Base-by-base conservation (phyloP, 257 asterid genomes). In the Henckelia pumila region DNA sequence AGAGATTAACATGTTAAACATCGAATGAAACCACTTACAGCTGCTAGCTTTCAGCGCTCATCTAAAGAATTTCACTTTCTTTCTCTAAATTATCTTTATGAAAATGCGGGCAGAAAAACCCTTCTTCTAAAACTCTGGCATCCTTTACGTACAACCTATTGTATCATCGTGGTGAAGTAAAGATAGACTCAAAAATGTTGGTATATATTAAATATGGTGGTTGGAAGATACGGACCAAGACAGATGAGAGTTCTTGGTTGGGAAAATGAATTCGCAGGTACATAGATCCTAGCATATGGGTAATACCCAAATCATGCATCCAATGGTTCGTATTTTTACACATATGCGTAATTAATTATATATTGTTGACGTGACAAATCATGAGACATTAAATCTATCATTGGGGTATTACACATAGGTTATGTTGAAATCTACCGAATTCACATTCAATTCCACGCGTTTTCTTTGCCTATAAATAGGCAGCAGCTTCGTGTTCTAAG, bases 61-160 rank as follows among this genome's bases (percentile, higher is more conserved):
- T 68, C 79, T 81, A 86, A 73, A 84, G 78, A 79, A 75, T 64
- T 62, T 64, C 83, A 59, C 83, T 69, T 58, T 81, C 66, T 76
- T 80, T 83, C 64, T 80, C 92, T 33, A 90, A 79, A 72, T 90
- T 88, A 92, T 87, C 92, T 75, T 32, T 79, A 69, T 81, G 80
- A 68, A 95, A 91, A 35, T 52, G 72, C 50, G 95, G 95, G 69
- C 95, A 87, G 53, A 72, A 29, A 49, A 72, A 78, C 60, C 82
- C 87, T 86, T 40, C 16, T 44, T 14, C 20, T 14, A 7, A 44
- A 16, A 44, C 53, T 44, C 53, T 1, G 2, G 14, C 7, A 44
- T 44, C 16, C 1, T 44, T 44, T 19, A 16, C n/a, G n/a, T n/a
- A n/a, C 7, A 44, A 44, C 16, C 25, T 23, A 56, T 56, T 1